These are phyloP conservation scores for Rhizoctonia solani DNA, from an alignment of 1,284 basidiomycete genomes.

Conservation along the genomic window DNA sequence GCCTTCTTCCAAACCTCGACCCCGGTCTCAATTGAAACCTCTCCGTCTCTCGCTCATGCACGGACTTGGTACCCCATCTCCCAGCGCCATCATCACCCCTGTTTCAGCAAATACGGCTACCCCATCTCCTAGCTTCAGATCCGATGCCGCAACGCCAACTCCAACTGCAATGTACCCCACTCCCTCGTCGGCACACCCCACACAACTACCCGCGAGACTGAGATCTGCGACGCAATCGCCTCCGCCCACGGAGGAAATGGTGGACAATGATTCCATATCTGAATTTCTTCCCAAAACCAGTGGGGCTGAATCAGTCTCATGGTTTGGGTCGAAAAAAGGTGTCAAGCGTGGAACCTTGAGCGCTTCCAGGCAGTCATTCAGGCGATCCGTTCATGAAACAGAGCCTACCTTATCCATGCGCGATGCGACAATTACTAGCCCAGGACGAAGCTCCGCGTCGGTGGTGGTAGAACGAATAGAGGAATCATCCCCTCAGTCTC, in stretches of 20 bases:
- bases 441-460: background rate
- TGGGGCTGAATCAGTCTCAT: conserved; percentile 14
- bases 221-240: conserved; percentile 1
- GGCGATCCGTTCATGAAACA: background rate
- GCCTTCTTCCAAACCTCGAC: background rate
- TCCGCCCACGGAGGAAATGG: too few species aligned
- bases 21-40: conserved; percentile 26
- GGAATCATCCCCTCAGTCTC: background rate
- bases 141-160: background rate
- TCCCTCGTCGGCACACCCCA: conserved; percentile 16
- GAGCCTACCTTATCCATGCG: background rate
- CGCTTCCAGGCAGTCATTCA: conserved; percentile 7
- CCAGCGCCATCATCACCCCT: background rate
- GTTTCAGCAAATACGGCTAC: conserved; percentile 5
- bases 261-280: too few species aligned
- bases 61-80: conserved; percentile 7
- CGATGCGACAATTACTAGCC: background rate
- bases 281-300: background rate
- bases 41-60: conserved; percentile 20
- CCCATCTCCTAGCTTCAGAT: background rate
- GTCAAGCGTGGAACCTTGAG: conserved; percentile 10
- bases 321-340: conserved; percentile 25
- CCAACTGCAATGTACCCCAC: conserved; percentile 21
- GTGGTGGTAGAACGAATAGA: background rate
- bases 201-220: background rate